Conservation (phyloP, 768 basidiomycete species). For the Rhodotorula diobovata region DNA sequence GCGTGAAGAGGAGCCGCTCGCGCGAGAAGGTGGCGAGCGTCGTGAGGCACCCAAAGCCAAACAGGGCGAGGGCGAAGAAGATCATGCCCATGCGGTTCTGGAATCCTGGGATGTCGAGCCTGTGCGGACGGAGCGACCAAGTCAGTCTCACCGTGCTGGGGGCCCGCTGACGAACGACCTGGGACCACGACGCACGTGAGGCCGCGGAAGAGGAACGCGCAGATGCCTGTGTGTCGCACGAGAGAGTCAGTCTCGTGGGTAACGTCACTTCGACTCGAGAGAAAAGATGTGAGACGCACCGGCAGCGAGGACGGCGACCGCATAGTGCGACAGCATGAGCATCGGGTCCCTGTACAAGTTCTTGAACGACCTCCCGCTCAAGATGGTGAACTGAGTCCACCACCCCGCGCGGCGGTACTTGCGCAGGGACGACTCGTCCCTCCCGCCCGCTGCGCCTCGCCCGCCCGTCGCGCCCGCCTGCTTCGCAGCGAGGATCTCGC, state of each 20-base stretch:
- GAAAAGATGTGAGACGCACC: slow-evolving; percentile 53
- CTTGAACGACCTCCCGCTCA: slow-evolving; percentile 96
- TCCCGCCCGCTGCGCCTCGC: slow-evolving; percentile 48
- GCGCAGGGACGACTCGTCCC: slow-evolving; percentile 52
- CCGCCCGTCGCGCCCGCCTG: slow-evolving; percentile 64
- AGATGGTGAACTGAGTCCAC: slow-evolving; percentile 83
- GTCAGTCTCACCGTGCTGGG: no score
- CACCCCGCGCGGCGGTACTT: slow-evolving; percentile 68
- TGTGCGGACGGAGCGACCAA: slow-evolving; percentile 45
- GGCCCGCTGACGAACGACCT: no score
- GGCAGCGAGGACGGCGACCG: slow-evolving; percentile 75
- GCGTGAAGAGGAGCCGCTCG: slow-evolving; percentile 92
- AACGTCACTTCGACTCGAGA: background rate
- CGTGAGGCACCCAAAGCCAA: slow-evolving; percentile 93
- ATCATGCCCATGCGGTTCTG: slow-evolving; percentile 90
- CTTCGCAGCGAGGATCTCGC: slow-evolving; percentile 46
- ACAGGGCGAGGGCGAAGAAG: slow-evolving; percentile 94
- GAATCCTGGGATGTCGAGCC: slow-evolving; percentile 90
- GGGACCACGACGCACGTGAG: slow-evolving; percentile 52
- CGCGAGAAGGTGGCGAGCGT: slow-evolving; percentile 90
- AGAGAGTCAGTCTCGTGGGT: background rate
- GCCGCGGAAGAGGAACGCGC: slow-evolving; percentile 87
- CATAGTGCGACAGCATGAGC: slow-evolving; percentile 82
- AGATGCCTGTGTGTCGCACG: slow-evolving; percentile 59
- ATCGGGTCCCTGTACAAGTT: slow-evolving; percentile 94